phyloP scores from a whole-genome alignment of 768 basidiomycete genomes.

The Lanmaoa pseudosensibilis region DNA sequence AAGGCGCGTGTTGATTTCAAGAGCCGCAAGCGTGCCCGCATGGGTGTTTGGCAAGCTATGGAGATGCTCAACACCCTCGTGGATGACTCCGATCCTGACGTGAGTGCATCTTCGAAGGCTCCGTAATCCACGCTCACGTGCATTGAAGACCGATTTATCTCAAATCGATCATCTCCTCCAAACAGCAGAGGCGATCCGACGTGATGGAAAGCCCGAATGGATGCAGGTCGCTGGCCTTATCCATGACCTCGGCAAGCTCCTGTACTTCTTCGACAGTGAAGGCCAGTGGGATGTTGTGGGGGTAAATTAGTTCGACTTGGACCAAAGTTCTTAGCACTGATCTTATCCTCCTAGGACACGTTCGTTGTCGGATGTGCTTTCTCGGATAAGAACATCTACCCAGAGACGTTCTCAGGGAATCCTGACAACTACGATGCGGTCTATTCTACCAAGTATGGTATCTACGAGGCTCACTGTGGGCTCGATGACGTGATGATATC shows the following conservation, averaged over 20 bases:
- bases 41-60: constrained; percentile 87
- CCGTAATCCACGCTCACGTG: constrained; percentile 10
- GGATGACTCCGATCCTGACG: constrained; percentile 91
- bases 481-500: constrained; percentile 86
- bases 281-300: constrained; percentile 97
- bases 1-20: constrained; percentile 74
- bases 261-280: constrained; percentile 79
- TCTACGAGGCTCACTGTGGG: constrained; percentile 77
- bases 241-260: constrained; percentile 87
- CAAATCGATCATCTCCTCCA: constrained; percentile 92
- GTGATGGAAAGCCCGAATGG: constrained; percentile 88
- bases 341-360: constrained; percentile 47
- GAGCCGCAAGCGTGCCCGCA: constrained; percentile 62
- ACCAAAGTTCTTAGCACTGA: not conserved
- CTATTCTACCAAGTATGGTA: constrained; percentile 71
- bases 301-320: constrained; percentile 39
- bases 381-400: constrained; percentile 81
- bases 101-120: constrained; percentile 24
- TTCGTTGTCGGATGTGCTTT: constrained; percentile 85
- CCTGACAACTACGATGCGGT: constrained; percentile 65
- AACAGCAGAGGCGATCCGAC: constrained; percentile 86
- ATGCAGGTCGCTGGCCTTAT: constrained; percentile 88
- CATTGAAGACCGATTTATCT: constrained; percentile 61
- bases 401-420: constrained; percentile 72
- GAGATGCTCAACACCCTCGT: constrained; percentile 84